Percentiles rank a stretch among this genome's conserved stretches.
phyloP scores from a whole-genome alignment of 352 stramenopile species.

The Globisporangium nunn region DNA sequence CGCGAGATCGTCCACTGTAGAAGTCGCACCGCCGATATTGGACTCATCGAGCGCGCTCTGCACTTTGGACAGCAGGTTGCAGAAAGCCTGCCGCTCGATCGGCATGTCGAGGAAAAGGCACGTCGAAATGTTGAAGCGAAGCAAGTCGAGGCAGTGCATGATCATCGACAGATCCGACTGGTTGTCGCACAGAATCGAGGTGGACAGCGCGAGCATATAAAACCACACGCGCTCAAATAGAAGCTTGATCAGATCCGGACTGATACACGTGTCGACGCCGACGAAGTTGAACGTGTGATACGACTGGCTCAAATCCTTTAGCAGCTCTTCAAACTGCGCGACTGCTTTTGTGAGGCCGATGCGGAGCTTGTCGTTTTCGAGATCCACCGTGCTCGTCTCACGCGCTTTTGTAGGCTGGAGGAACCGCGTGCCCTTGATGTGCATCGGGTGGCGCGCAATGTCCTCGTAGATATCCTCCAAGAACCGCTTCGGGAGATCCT shows the following conservation, averaged over 20 bases:
- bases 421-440: slow-evolving; percentile 73
- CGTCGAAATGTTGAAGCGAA: slow-evolving; percentile 77
- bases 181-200: slow-evolving; percentile 73
- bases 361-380: slow-evolving; percentile 78
- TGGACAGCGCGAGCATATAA: slow-evolving; percentile 86
- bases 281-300: slow-evolving; percentile 90
- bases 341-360: slow-evolving; percentile 61
- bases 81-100: slow-evolving; percentile 72
- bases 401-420: slow-evolving; percentile 36
- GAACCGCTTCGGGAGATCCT: slow-evolving; percentile 88
- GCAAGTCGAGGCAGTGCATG: slow-evolving; percentile 76
- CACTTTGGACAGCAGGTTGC: slow-evolving; percentile 64
- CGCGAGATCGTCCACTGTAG: background rate
- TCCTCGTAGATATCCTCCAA: slow-evolving; percentile 95
- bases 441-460: slow-evolving; percentile 90
- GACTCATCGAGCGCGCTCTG: slow-evolving; percentile 47
- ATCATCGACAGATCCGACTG: slow-evolving; percentile 73
- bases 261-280: slow-evolving; percentile 86
- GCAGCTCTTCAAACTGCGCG: slow-evolving; percentile 76
- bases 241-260: slow-evolving; percentile 88
- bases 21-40: background rate
- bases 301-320: slow-evolving; percentile 73
- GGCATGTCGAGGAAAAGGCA: slow-evolving; percentile 79
- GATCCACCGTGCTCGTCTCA: slow-evolving; percentile 37
- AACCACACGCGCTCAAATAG: slow-evolving; percentile 94